These are phyloP conservation scores for Pyracantha coccinea DNA, from an alignment of 331 rosid genomes.

Conservation along the genomic window DNA sequence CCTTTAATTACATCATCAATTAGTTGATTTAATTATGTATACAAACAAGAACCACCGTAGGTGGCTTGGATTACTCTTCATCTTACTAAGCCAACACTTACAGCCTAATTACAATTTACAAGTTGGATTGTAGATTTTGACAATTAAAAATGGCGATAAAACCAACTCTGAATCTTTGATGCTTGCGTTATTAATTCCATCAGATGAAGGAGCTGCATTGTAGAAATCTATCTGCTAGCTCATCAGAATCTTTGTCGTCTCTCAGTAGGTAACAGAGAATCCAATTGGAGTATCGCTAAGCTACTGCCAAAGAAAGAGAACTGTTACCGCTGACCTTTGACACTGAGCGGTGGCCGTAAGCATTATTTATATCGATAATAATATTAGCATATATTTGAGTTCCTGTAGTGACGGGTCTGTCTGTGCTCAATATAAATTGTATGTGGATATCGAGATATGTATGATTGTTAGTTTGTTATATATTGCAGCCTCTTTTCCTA, in stretches of 20 bases:
- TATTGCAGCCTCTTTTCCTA: not conserved
- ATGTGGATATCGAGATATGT: not conserved
- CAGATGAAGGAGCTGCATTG: not conserved
- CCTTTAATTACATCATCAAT: not conserved
- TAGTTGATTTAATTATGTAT: not conserved
- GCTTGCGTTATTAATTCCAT: not conserved
- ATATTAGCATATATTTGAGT: not conserved
- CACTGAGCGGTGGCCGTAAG: no score
- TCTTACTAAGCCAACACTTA: slow-evolving; percentile 1
- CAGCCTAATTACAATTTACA: not conserved
- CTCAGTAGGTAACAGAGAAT: not conserved
- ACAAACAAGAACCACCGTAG: not conserved
- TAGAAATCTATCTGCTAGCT: not conserved
- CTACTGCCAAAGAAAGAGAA: not conserved
- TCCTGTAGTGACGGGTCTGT: not conserved
- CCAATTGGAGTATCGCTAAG: not conserved
- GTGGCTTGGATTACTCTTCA: not conserved
- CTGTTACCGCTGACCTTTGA: not conserved
- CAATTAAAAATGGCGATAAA: slow-evolving; percentile 1
- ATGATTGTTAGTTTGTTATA: not conserved
- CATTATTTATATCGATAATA: no score
- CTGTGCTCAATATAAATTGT: not conserved
- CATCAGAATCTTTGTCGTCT: not conserved
- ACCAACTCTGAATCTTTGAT: not conserved
- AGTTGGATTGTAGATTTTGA: not conserved